phyloP scores from a whole-genome alignment of 2,329 filamentous ascomycete species.

The Alternaria triticina region DNA sequence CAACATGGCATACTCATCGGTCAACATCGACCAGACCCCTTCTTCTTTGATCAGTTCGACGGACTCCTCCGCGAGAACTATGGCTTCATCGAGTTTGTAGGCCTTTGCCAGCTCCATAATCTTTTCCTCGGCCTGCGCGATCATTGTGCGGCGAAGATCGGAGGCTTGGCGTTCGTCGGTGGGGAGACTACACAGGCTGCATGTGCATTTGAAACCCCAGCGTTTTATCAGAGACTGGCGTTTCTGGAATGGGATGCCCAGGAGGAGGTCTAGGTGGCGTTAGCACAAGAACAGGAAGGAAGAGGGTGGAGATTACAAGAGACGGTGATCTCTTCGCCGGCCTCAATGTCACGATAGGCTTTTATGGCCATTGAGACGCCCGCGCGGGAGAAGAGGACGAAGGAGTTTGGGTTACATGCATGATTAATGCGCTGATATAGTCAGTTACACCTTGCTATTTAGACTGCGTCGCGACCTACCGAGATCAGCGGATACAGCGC shows the following conservation, averaged over 20 bases:
- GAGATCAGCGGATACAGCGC: slow-evolving; percentile 29
- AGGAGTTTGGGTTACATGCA: slow-evolving; percentile 30
- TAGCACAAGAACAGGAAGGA: background rate
- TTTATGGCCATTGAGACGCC: slow-evolving; percentile 30
- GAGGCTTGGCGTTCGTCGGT: slow-evolving; percentile 7
- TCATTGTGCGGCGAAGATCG: slow-evolving; percentile 23
- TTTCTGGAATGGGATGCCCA: slow-evolving; percentile 14
- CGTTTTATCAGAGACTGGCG: slow-evolving; percentile 15
- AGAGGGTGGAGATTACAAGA: slow-evolving; percentile 16
- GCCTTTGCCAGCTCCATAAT: slow-evolving; percentile 10
- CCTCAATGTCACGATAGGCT: slow-evolving; percentile 27
- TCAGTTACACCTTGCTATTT: background rate
- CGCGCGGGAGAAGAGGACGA: slow-evolving; percentile 31
- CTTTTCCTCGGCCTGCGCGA: slow-evolving; percentile 9
- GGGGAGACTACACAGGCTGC: slow-evolving; percentile 20
- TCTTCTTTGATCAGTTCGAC: slow-evolving; percentile 24
- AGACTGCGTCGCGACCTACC: slow-evolving; percentile 4
- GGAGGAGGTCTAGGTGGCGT: slow-evolving; percentile 17
- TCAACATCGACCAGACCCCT: slow-evolving; percentile 15
- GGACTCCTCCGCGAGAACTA: slow-evolving; percentile 14
- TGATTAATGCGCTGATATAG: slow-evolving; percentile 29
- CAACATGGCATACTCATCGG: slow-evolving; percentile 26
- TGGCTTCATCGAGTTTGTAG: slow-evolving; percentile 9
- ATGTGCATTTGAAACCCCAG: slow-evolving; percentile 37
- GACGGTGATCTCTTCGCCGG: slow-evolving; percentile 33